Evolutionary conservation across 2,329 filamentous ascomycete genomes (phyloP).

Genomic region (Phaeosphaeria sp.): DNA sequence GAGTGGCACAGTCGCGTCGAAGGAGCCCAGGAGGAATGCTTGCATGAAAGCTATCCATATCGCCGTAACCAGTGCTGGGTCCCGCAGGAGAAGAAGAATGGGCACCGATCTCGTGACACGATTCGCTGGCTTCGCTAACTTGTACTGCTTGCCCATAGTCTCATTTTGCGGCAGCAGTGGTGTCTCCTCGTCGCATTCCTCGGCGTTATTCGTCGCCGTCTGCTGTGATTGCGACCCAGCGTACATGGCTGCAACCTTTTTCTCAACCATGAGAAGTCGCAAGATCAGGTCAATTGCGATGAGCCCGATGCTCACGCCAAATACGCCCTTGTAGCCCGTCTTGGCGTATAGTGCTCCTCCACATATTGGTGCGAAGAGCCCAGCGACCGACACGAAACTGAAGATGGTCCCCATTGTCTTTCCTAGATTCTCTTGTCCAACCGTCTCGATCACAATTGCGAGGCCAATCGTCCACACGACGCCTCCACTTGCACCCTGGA

Average conservation of each 20-base stretch:
- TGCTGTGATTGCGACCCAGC: slow-evolving; percentile 8
- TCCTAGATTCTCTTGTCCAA: slow-evolving; percentile 63
- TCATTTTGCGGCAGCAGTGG: slow-evolving; percentile 28
- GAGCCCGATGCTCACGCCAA: slow-evolving; percentile 62
- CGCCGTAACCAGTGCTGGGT: slow-evolving; percentile 41
- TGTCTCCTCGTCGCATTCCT: slow-evolving; percentile 24
- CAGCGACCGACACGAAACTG: slow-evolving; percentile 65
- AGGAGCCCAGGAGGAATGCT: slow-evolving; percentile 51
- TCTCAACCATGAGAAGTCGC: slow-evolving; percentile 68
- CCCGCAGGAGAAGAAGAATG: slow-evolving; percentile 54
- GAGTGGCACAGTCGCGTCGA: slow-evolving; percentile 58
- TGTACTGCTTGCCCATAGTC: slow-evolving; percentile 46
- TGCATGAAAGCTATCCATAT: slow-evolving; percentile 43
- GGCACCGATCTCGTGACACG: slow-evolving; percentile 53
- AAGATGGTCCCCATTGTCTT: slow-evolving; percentile 69
- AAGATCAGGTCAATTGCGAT: slow-evolving; percentile 66
- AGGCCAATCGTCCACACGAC: slow-evolving; percentile 68
- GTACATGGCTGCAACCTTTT: slow-evolving; percentile 62
- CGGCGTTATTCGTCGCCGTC: slow-evolving; percentile 17
- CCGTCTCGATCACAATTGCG: slow-evolving; percentile 66
- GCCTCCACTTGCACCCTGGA: slow-evolving; percentile 65
- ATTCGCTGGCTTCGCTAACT: slow-evolving; percentile 51
- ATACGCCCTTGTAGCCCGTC: slow-evolving; percentile 65
- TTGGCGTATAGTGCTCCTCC: slow-evolving; percentile 68
- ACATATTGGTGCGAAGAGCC: slow-evolving; percentile 63